A percentile compares a stretch with the other conserved stretches of the same genome.
Evolutionary conservation across 2,329 filamentous ascomycete species (phyloP).

Genomic region (Tolypocladium nubicola): DNA sequence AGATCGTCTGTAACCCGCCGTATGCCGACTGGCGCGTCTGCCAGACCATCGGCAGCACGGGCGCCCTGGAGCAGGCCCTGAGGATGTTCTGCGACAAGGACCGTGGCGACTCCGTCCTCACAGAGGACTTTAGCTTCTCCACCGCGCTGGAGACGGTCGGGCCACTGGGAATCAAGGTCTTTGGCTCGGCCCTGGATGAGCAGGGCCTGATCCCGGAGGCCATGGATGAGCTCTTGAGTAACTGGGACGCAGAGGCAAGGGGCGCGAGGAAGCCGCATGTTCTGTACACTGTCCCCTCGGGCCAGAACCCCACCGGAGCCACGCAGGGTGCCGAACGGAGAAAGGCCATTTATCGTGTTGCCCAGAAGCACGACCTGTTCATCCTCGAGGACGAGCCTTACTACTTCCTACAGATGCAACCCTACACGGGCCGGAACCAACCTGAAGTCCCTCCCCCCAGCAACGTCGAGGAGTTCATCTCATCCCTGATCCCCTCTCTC

Average conservation of each 20-base stretch:
- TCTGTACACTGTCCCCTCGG: constrained; percentile 56
- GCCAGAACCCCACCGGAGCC: constrained; percentile 84
- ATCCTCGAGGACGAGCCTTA: constrained; percentile 93
- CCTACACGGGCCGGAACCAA: constrained; percentile 49
- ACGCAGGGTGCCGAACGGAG: constrained; percentile 63
- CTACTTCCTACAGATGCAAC: constrained; percentile 85
- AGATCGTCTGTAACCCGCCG: constrained; percentile 76
- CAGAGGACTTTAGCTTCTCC: constrained; percentile 86
- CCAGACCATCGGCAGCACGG: constrained; percentile 78
- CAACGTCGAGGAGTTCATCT: constrained; percentile 62
- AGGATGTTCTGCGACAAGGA: constrained; percentile 66
- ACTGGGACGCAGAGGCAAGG: constrained; percentile 35
- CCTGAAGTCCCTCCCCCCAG: constrained; percentile 43
- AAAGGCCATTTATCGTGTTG: constrained; percentile 63
- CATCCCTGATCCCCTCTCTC: constrained; percentile 50
- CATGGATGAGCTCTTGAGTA: constrained; percentile 39
- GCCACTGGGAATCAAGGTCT: constrained; percentile 40
- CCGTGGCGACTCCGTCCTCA: constrained; percentile 67
- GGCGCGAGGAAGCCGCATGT: constrained; percentile 41
- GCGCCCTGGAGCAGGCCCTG: constrained; percentile 70
- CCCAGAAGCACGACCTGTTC: constrained; percentile 73
- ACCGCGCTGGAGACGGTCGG: constrained; percentile 51
- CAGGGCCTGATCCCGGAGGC: constrained; percentile 40
- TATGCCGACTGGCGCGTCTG: constrained; percentile 86
- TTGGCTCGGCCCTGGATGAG: constrained; percentile 41